Base-by-base conservation (phyloP, 2,329 filamentous ascomycete genomes). In the Graphiopsis chlorocephala region DNA sequence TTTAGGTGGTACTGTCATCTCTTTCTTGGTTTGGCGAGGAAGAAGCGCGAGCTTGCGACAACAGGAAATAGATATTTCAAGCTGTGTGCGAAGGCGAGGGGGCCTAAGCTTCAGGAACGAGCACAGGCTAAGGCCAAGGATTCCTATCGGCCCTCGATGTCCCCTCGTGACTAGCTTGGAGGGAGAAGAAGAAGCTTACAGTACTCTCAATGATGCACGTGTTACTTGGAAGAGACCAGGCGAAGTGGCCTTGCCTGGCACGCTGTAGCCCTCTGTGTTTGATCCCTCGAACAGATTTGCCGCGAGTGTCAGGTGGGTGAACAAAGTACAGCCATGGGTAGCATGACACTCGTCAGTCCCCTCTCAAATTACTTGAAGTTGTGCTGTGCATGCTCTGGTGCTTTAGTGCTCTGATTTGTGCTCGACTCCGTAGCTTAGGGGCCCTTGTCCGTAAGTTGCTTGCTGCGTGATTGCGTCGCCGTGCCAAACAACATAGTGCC, bases 391-490 rank as follows among this genome's bases (percentile, higher is more conserved):
- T 6, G 5, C 4, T 29, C 17, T n/a, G 26, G n/a, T 26, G 26
- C 15, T n/a, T 3, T n/a, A 45, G 14, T n/a, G 15, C 3, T 4
- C 26, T 17, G 7, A 52, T 17, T 25, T 52, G 48, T n/a, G 48
- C 25, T 29, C 28, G 48, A 52, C 6, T 52, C 14, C 23, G 15
- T 52, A 29, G 15, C 10, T 52, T 7, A n/a, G 7, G n/a, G n/a
- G 26, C 25, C 17, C 48, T 52, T 52, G 25, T 52, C 14, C 25
- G 25, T n/a, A n/a, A 23, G 31, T 33, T 56, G 52, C 52, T 56
- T 56, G 52, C 52, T 56, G n/a, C 28, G 28, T 56, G 29, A 33
- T 56, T 56, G 52, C 52, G n/a, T 56, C 52, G 52, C 52, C 52
- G 28, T 35, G 52, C 29, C 52, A 56, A 56, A 56, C 29, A 56